A percentile compares a stretch with the other conserved stretches of the same genome.
Evolutionary conservation across 495 filamentous ascomycete species (phyloP).

Genomic region (Physcia stellaris): DNA sequence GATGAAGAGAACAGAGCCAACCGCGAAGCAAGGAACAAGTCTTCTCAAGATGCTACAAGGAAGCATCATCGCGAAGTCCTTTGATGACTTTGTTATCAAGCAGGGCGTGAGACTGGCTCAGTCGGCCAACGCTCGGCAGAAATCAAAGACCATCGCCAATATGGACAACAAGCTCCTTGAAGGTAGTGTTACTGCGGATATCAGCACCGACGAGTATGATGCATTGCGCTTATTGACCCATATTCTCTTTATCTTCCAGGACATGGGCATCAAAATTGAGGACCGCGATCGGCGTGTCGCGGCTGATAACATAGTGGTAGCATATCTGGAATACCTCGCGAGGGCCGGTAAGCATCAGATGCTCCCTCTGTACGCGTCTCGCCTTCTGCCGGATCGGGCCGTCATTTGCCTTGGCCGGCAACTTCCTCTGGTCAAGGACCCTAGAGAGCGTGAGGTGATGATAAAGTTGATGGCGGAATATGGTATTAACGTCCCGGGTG

Average conservation of each 20-base stretch:
- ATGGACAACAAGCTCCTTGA: constrained; percentile 12
- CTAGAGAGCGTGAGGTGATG: constrained; percentile 32
- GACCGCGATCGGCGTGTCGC: constrained; percentile 17
- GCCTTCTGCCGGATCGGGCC: constrained; percentile 40
- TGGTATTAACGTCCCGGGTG: constrained; percentile 35
- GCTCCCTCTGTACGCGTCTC: constrained; percentile 76
- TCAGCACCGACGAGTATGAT: constrained; percentile 39
- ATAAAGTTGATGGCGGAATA: constrained; percentile 40
- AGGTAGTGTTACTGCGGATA: constrained; percentile 19
- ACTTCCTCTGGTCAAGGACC: constrained; percentile 49
- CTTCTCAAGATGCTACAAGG: constrained; percentile 54
- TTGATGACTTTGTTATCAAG: constrained; percentile 40
- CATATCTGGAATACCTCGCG: constrained; percentile 68
- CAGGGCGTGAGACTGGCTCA: constrained; percentile 43
- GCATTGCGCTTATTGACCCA: constrained; percentile 49
- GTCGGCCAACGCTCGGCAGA: constrained; percentile 32
- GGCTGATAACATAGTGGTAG: constrained; percentile 51
- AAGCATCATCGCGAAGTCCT: constrained; percentile 43
- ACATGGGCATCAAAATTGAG: constrained; percentile 24
- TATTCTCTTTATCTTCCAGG: constrained; percentile 34
- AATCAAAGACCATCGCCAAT: constrained; percentile 36
- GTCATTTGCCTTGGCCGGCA: constrained; percentile 34
- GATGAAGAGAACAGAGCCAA: constrained; percentile 30
- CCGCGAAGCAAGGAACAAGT: constrained; percentile 28
- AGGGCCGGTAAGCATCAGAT: constrained; percentile 54